Conservation (phyloP, 2,329 filamentous ascomycete genomes). For the Penicillium sp. region DNA sequence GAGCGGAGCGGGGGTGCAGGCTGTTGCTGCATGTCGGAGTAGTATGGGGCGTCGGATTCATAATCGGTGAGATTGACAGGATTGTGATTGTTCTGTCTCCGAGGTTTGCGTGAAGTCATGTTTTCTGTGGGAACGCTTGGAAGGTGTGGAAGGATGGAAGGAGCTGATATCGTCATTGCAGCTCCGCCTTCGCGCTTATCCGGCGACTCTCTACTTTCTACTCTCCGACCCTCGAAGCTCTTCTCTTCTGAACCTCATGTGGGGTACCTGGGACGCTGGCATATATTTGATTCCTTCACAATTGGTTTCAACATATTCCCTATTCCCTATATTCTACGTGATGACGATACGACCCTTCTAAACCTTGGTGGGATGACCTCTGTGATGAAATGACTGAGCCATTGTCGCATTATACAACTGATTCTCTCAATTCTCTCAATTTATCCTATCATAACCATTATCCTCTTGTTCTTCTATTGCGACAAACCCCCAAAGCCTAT, state of each 20-base stretch:
- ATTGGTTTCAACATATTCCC: not conserved
- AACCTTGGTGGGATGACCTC: conserved; percentile 9
- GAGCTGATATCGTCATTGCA: conserved; percentile 11
- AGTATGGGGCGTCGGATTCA: conserved; percentile 55
- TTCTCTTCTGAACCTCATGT: not conserved
- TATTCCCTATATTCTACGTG: not conserved
- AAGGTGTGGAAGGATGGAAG: not conserved
- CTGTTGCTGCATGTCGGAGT: conserved; percentile 30
- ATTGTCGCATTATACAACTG: conserved; percentile 8
- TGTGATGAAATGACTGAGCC: conserved; percentile 4
- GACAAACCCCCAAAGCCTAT: not conserved
- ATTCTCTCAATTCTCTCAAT: not conserved
- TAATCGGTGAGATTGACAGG: conserved; percentile 45
- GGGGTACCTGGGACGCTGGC: not conserved
- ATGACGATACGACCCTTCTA: conserved; percentile 4
- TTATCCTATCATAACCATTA: not conserved
- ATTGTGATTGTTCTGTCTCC: conserved; percentile 24
- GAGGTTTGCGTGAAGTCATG: conserved; percentile 29
- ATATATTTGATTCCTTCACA: not conserved
- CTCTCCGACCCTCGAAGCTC: not conserved
- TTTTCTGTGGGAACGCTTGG: conserved; percentile 3
- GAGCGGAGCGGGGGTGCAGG: conserved; percentile 49
- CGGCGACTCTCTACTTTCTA: not conserved
- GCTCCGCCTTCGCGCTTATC: conserved; percentile 5
- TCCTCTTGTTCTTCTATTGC: not conserved